phyloP scores from a whole-genome alignment of 2,329 filamentous ascomycete genomes.

The Trichoderma sp. region DNA sequence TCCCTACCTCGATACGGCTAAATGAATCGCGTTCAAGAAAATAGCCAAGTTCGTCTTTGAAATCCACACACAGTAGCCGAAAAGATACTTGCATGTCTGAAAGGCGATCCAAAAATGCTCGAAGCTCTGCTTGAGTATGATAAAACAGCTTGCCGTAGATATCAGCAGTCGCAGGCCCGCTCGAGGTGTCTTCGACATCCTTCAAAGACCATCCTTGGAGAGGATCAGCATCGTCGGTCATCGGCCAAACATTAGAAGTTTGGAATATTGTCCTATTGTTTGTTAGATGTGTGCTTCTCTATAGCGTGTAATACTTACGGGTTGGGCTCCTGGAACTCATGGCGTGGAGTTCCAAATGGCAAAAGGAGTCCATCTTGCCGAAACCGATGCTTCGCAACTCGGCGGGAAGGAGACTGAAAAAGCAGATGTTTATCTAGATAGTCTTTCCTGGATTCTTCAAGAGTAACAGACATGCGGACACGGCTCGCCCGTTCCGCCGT shows the following conservation, averaged over 20 bases:
- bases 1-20: too few relatives aligned
- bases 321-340: not conserved
- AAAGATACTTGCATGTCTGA: too few relatives aligned
- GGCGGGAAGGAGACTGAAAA: not conserved
- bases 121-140: too few relatives aligned
- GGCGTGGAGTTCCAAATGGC: not conserved
- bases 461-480: not conserved
- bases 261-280: not conserved
- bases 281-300: too few relatives aligned
- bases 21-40: too few relatives aligned
- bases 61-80: too few relatives aligned
- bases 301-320: too few relatives aligned
- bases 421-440: not conserved
- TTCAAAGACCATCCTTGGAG: not conserved
- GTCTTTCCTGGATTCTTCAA: not conserved
- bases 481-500: not conserved
- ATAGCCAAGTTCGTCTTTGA: too few relatives aligned
- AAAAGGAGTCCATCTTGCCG: conserved; percentile 1
- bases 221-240: not conserved
- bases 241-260: not conserved
- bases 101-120: too few relatives aligned
- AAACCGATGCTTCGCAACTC: not conserved
- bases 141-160: conserved; percentile 13
- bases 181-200: not conserved
- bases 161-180: not conserved